Evolutionary conservation across 169 alveolate genomes (phyloP), one percentile per base, ranked within the genome.

Genomic region (Eimeria praecox): DNA sequence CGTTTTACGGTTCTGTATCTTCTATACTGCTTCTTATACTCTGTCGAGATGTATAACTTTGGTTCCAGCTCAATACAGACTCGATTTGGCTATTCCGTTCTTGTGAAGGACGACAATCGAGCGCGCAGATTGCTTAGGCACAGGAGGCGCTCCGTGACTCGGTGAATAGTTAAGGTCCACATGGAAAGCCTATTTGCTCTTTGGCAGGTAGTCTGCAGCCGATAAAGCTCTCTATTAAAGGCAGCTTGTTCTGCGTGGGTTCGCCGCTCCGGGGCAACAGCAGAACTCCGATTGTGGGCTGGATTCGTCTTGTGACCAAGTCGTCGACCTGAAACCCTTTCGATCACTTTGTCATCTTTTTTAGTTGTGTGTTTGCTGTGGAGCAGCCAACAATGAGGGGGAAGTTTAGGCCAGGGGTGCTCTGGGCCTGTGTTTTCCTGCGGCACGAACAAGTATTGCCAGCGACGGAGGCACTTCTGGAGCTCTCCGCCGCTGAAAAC

Each of bases 301-400:
- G 85, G 35, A 75, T 18, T 9, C 40, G 18, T 18, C 85, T 75
- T 14, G 49, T 75, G 6, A 22, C 35, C 59, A 22, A 71, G 24
- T 5, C 54, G 35, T 54, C 59, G n/a, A 40, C 85, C 30, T 38
- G 59, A 78, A 46, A n/a, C 14, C 20, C 2, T 10, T 46, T 24
- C 27, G 64, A 24, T 44, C 6, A 20, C 16, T n/a, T n/a, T 44
- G 64, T 44, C 40, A 14, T 46, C 62, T 44, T 42, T 40, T 27
- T 42, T 24, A 10, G 88, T 78, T 20, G 62, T 44, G 27, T 24
- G 22, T 46, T 9, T 12, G 42, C 62, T 40, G 33, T 4, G 14
- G 83, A 6, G 35, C 30, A 38, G 54, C 30, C 44, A 33, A 46
- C 64, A n/a, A 78, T 78, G 88, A 27, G 66, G 88, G 88, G 64